Evolutionary conservation across 495 filamentous ascomycete species (phyloP).

Genomic region (Hypoxylon fuscum): DNA sequence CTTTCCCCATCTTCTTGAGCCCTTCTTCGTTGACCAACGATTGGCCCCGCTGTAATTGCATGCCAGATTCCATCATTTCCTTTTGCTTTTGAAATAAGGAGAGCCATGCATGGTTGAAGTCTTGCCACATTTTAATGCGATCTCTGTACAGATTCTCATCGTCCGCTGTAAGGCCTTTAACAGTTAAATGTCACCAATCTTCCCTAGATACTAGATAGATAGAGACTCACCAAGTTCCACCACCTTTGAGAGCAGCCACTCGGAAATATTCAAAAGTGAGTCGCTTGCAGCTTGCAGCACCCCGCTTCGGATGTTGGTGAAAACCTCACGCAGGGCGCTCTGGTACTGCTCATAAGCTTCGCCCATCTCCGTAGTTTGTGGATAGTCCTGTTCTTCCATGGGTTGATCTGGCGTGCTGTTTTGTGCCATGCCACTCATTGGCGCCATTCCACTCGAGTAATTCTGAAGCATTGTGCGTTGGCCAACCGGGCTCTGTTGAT

Average conservation of each 20-base stretch:
- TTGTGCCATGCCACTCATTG: conserved; percentile 55
- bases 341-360: conserved; percentile 81
- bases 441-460: conserved; percentile 54
- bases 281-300: conserved; percentile 75
- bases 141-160: conserved; percentile 74
- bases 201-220: conserved; percentile 18
- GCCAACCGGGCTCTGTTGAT: conserved; percentile 55
- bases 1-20: conserved; percentile 81
- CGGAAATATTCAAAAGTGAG: conserved; percentile 79
- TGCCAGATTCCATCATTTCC: conserved; percentile 73
- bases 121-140: conserved; percentile 84
- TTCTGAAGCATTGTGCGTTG: conserved; percentile 55
- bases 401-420: conserved; percentile 42
- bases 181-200: conserved; percentile 28
- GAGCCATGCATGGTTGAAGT: conserved; percentile 96
- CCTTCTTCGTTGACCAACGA: conserved; percentile 72
- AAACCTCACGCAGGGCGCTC: conserved; percentile 73
- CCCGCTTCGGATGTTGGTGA: conserved; percentile 78
- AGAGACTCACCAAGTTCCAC: conserved; percentile 78
- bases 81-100: conserved; percentile 86
- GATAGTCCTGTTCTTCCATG: conserved; percentile 41
- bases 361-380: conserved; percentile 55
- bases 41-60: conserved; percentile 66
- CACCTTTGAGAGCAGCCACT: conserved; percentile 85
- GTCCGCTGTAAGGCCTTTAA: conserved; percentile 65